phyloP scores from a whole-genome alignment of 495 filamentous ascomycete species.

The Lepraria neglecta region DNA sequence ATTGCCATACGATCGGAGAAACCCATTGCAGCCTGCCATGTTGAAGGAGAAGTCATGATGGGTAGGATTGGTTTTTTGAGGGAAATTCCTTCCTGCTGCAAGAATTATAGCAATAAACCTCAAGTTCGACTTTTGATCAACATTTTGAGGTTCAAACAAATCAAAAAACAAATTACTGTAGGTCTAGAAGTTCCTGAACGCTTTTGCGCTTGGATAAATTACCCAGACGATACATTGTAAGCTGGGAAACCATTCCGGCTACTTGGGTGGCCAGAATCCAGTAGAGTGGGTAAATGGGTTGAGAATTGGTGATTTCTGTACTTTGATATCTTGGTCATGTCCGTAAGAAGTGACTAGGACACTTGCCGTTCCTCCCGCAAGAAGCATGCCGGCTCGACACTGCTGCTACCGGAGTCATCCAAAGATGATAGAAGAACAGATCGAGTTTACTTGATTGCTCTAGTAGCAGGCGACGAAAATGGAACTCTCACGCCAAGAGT shows the following conservation, averaged over 20 bases:
- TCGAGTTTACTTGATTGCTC: neutral
- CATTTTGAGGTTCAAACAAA: neutral
- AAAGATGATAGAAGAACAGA: neutral
- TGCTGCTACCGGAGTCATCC: neutral
- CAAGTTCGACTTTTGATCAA: neutral
- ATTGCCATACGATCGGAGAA: conserved; percentile 48
- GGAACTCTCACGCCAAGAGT: conserved; percentile 87
- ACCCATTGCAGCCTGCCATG: conserved; percentile 39
- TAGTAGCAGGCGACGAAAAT: conserved; percentile 35
- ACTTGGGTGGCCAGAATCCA: neutral
- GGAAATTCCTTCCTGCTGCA: neutral
- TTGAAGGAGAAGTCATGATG: conserved; percentile 11
- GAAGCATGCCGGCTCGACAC: neutral
- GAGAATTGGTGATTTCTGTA: neutral
- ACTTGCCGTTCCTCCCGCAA: neutral
- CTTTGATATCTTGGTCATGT: conserved; percentile 5
- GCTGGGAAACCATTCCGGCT: neutral
- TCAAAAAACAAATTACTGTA: neutral
- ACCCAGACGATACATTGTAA: neutral
- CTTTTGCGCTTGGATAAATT: too few species aligned
- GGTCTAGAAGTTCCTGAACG: neutral
- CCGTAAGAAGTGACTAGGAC: conserved; percentile 3
- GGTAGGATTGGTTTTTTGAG: neutral
- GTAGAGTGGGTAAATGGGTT: neutral
- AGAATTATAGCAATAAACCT: too few species aligned